These are phyloP conservation scores for Podospora fimiseda DNA, from an alignment of 495 filamentous ascomycete genomes.

Conservation along the genomic window DNA sequence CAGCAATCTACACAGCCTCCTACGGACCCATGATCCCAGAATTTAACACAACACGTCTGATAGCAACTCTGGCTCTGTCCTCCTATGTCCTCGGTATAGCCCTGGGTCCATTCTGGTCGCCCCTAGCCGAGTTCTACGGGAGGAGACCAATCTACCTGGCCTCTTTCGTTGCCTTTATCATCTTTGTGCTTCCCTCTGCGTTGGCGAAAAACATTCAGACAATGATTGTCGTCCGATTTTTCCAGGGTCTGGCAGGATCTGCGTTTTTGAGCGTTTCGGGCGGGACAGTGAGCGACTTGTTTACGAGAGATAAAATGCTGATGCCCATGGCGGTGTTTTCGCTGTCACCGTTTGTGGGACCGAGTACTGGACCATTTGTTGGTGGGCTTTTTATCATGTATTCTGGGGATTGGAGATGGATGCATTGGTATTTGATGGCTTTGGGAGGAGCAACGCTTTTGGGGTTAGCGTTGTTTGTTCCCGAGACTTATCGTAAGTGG, in stretches of 20 bases:
- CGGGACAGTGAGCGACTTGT: constrained; percentile 87
- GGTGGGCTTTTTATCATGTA: constrained; percentile 66
- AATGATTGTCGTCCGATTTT: constrained; percentile 75
- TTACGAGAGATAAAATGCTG: constrained; percentile 65
- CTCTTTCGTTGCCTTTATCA: constrained; percentile 70
- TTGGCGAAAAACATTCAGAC: constrained; percentile 78
- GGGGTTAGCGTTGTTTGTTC: constrained; percentile 65
- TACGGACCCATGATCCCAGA: constrained; percentile 78
- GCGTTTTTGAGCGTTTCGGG: constrained; percentile 89
- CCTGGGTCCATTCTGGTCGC: constrained; percentile 63
- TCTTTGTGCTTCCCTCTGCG: constrained; percentile 85
- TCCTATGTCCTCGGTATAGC: constrained; percentile 72
- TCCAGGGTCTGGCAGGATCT: constrained; percentile 76
- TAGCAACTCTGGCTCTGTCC: constrained; percentile 75
- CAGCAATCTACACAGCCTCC: constrained; percentile 81
- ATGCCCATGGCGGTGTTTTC: constrained; percentile 62
- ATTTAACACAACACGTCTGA: constrained; percentile 59
- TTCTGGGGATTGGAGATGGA: constrained; percentile 72
- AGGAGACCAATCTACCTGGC: constrained; percentile 75
- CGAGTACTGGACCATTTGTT: constrained; percentile 51
- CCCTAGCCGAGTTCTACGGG: constrained; percentile 74
- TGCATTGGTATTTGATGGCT: constrained; percentile 78
- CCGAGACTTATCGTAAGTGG: constrained; percentile 77
- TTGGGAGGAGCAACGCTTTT: constrained; percentile 62
- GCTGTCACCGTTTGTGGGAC: constrained; percentile 69